phyloP scores from a whole-genome alignment of 805 yeast genomes.

The Metschnikowia corniflorae region DNA sequence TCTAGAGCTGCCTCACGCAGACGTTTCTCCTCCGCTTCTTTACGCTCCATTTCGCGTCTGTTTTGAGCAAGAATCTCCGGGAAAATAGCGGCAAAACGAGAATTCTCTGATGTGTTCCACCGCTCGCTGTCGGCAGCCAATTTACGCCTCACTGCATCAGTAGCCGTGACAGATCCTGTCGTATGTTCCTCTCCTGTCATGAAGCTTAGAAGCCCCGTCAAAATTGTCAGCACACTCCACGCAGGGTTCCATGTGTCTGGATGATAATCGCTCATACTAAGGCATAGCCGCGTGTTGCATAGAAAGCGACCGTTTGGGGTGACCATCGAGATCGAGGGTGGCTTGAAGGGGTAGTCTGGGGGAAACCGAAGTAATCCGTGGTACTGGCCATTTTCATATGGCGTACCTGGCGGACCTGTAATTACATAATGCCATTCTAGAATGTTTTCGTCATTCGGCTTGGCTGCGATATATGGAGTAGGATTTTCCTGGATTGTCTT shows the following conservation, averaged over 20 bases:
- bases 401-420: slow-evolving; percentile 89
- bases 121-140: slow-evolving; percentile 58
- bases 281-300: slow-evolving; percentile 75
- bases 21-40: slow-evolving; percentile 15
- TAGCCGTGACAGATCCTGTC: slow-evolving; percentile 74
- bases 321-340: slow-evolving; percentile 83
- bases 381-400: slow-evolving; percentile 81
- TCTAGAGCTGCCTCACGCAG: slow-evolving; percentile 9
- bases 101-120: slow-evolving; percentile 57
- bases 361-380: slow-evolving; percentile 88
- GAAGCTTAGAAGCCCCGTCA: slow-evolving; percentile 82
- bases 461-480: slow-evolving; percentile 79
- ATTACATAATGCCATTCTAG: slow-evolving; percentile 92
- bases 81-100: slow-evolving; percentile 58
- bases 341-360: slow-evolving; percentile 83
- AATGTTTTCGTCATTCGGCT: slow-evolving; percentile 83
- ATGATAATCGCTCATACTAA: slow-evolving; percentile 92
- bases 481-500: slow-evolving; percentile 73
- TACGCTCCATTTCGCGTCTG: slow-evolving; percentile 25
- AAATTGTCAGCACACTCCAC: slow-evolving; percentile 88
- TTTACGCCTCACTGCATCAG: slow-evolving; percentile 51
- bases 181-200: slow-evolving; percentile 88
- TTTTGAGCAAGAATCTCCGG: slow-evolving; percentile 60
- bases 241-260: slow-evolving; percentile 97
- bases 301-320: slow-evolving; percentile 90